Evolutionary conservation across 352 stramenopile genomes (phyloP).

Genomic region (Pythium volutum): DNA sequence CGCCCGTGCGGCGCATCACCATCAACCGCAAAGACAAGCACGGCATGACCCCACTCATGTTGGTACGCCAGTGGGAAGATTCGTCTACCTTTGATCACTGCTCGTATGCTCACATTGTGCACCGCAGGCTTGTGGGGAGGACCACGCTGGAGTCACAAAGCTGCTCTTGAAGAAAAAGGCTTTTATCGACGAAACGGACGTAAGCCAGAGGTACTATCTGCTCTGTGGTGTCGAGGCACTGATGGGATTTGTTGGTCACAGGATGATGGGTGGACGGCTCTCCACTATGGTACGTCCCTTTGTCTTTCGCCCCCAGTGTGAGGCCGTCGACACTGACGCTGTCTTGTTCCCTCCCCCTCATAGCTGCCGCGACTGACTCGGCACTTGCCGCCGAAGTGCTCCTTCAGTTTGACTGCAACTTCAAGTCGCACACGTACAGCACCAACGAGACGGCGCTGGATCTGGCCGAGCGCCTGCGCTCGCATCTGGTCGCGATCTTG

Average conservation of each 20-base stretch:
- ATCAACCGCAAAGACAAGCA: conserved; percentile 82
- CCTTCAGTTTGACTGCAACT: conserved; percentile 55
- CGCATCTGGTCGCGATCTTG: conserved; percentile 68
- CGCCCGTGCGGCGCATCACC: conserved; percentile 68
- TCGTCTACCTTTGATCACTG: background rate
- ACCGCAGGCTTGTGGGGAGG: conserved; percentile 62
- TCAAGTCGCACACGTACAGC: conserved; percentile 55
- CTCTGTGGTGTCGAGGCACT: too few relatives aligned
- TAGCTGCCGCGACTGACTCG: conserved; percentile 66
- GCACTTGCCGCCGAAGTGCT: conserved; percentile 66
- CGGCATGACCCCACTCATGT: conserved; percentile 74
- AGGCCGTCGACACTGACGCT: background rate
- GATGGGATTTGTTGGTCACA: conserved; percentile 12
- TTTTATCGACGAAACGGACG: conserved; percentile 79
- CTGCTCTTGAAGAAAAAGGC: conserved; percentile 67
- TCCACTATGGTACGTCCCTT: conserved; percentile 59
- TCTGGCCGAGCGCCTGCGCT: conserved; percentile 70
- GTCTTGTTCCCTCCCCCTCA: background rate
- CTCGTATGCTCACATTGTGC: background rate
- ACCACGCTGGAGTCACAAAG: conserved; percentile 52
- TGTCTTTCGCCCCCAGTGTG: background rate
- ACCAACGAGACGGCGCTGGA: conserved; percentile 79
- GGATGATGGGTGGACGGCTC: conserved; percentile 71
- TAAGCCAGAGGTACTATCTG: too few relatives aligned
- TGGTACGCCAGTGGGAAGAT: conserved; percentile 29